Conservation (phyloP, 2,329 filamentous ascomycete genomes). For the Colletotrichum viniferum region DNA sequence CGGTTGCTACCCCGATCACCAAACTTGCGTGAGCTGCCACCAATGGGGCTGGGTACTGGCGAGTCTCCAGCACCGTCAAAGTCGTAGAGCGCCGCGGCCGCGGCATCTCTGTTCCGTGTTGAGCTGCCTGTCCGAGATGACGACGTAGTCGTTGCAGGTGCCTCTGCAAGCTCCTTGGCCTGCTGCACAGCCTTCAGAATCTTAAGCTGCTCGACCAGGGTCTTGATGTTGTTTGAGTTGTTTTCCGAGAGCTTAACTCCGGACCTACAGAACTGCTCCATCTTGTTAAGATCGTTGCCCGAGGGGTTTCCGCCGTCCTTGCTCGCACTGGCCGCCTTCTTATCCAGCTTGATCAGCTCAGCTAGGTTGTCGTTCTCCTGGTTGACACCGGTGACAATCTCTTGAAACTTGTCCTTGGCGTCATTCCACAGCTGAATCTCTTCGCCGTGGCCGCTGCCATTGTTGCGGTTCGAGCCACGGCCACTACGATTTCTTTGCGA, state of each 20-base stretch:
- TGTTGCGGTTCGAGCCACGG: constrained; percentile 49
- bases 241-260: constrained; percentile 46
- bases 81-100: constrained; percentile 44
- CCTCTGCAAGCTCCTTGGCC: constrained; percentile 44
- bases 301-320: constrained; percentile 33
- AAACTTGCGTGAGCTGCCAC: constrained; percentile 33
- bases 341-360: constrained; percentile 44
- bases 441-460: constrained; percentile 45
- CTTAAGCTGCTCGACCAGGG: constrained; percentile 46
- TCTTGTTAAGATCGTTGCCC: constrained; percentile 37
- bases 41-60: constrained; percentile 48
- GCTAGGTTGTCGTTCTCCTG: constrained; percentile 44
- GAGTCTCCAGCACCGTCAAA: constrained; percentile 51
- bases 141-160: constrained; percentile 22
- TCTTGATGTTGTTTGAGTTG: constrained; percentile 39
- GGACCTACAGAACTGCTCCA: constrained; percentile 47
- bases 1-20: constrained; percentile 42
- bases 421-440: constrained; percentile 48
- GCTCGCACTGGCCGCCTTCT: constrained; percentile 42
- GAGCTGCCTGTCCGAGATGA: constrained; percentile 22
- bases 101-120: constrained; percentile 17
- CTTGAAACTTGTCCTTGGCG: constrained; percentile 41
- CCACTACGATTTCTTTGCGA: constrained; percentile 50
- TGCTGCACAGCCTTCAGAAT: constrained; percentile 46
- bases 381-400: constrained; percentile 45